Evolutionary conservation across 768 basidiomycete genomes (phyloP).

Genomic region (Fistulinella prunicolor): DNA sequence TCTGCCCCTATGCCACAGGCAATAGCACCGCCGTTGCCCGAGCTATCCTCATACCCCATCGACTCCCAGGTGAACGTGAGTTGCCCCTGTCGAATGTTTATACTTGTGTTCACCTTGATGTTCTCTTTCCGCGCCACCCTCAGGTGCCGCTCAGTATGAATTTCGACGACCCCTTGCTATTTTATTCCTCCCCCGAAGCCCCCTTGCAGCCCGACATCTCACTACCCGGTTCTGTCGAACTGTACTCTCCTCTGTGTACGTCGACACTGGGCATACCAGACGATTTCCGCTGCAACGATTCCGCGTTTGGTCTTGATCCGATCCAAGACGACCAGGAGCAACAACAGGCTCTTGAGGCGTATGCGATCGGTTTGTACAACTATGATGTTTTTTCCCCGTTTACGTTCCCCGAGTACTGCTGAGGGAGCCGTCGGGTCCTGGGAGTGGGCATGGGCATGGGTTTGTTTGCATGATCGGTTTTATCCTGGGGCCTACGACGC

Average conservation of each 20-base stretch:
- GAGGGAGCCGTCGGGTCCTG: neutral
- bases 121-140: neutral
- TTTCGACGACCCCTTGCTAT: neutral
- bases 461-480: neutral
- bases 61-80: slow-evolving; percentile 11
- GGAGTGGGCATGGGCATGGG: neutral
- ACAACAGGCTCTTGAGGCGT: slow-evolving; percentile 28
- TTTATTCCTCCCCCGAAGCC: slow-evolving; percentile 4
- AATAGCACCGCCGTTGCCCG: neutral
- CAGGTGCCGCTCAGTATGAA: neutral
- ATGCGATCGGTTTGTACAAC: slow-evolving; percentile 28
- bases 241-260: neutral
- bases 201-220: neutral
- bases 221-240: neutral
- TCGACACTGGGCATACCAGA: slow-evolving; percentile 4
- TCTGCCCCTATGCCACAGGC: neutral
- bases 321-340: slow-evolving; percentile 22
- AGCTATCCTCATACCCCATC: neutral
- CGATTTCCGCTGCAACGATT: neutral
- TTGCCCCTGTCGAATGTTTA: neutral
- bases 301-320: slow-evolving; percentile 1
- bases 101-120: neutral
- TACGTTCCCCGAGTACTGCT: slow-evolving; percentile 17
- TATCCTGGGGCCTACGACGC: neutral
- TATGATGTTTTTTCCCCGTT: slow-evolving; percentile 24